These are phyloP conservation scores for Chamaenerion angustifolium DNA, from an alignment of 345 rosid genomes.

Conservation along the genomic window DNA sequence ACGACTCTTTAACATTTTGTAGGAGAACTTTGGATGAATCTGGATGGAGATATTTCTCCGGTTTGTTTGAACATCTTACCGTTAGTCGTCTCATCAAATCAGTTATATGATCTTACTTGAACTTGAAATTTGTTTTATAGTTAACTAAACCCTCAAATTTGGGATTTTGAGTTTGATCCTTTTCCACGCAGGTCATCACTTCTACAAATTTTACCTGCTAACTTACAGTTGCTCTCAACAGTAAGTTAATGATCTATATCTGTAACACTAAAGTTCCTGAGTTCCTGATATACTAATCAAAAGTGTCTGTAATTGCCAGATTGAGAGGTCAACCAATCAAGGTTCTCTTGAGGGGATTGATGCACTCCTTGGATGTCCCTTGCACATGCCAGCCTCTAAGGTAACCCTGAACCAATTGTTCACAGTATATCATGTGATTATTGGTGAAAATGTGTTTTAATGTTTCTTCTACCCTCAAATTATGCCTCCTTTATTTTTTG, in stretches of 20 bases:
- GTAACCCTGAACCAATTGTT: conserved; percentile 17
- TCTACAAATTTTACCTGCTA: conserved; percentile 63
- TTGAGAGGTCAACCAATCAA: conserved; percentile 59
- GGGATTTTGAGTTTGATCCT: too few relatives aligned
- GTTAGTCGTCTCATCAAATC: conserved; percentile 44
- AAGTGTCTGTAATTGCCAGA: conserved; percentile 20
- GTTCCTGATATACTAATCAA: not conserved
- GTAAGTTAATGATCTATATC: conserved; percentile 23
- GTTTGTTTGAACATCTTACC: conserved; percentile 67
- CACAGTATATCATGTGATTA: too few relatives aligned
- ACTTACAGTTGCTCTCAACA: conserved; percentile 58
- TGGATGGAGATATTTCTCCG: conserved; percentile 79
- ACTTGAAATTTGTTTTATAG: not conserved
- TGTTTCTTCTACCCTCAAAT: too few relatives aligned
- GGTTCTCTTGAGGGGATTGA: conserved; percentile 83
- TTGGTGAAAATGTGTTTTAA: too few relatives aligned
- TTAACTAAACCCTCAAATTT: not conserved
- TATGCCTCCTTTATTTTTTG: too few relatives aligned
- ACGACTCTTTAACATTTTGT: conserved; percentile 8
- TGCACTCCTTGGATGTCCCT: conserved; percentile 84
- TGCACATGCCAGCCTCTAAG: conserved; percentile 70
- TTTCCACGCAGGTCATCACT: conserved; percentile 38
- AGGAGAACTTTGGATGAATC: conserved; percentile 92
- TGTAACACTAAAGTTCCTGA: too few relatives aligned
- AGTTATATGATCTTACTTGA: conserved; percentile 24